These are phyloP conservation scores for Epichloe sp. DNA, from an alignment of 2,329 filamentous ascomycete species.

Conservation along the genomic window DNA sequence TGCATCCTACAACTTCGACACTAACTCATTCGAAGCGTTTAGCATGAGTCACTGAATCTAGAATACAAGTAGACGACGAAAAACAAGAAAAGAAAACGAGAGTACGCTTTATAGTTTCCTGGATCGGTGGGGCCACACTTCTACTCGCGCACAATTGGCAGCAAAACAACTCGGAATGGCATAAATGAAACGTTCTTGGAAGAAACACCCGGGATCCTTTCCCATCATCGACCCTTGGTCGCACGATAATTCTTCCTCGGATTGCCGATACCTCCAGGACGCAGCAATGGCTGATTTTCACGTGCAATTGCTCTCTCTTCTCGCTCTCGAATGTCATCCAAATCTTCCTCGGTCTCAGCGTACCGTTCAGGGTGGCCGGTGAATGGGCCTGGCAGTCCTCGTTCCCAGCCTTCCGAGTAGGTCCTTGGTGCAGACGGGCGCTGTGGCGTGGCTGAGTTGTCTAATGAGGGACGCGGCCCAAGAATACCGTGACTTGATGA, in stretches of 20 bases:
- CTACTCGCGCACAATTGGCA: neutral
- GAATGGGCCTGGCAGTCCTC: constrained; percentile 36
- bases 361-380: constrained; percentile 39
- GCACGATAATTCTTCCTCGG: constrained; percentile 27
- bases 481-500: constrained; percentile 12
- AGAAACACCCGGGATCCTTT: neutral
- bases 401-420: constrained; percentile 37
- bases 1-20: neutral
- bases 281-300: constrained; percentile 37
- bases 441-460: constrained; percentile 15
- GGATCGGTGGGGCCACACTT: neutral
- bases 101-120: neutral
- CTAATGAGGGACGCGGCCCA: constrained; percentile 16
- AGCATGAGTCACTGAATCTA: neutral
- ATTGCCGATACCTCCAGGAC: constrained; percentile 36
- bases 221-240: constrained; percentile 8
- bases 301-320: constrained; percentile 37
- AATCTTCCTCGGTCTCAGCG: constrained; percentile 36
- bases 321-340: constrained; percentile 35
- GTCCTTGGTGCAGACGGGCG: constrained; percentile 28
- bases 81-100: neutral
- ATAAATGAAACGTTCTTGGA: neutral
- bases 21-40: neutral
- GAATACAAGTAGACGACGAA: neutral
- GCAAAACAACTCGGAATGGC: neutral